A percentile compares a stretch with the other conserved stretches of the same genome.
Evolutionary conservation across 2,329 filamentous ascomycete species (phyloP).

Genomic region (Sporothrix schenckii): DNA sequence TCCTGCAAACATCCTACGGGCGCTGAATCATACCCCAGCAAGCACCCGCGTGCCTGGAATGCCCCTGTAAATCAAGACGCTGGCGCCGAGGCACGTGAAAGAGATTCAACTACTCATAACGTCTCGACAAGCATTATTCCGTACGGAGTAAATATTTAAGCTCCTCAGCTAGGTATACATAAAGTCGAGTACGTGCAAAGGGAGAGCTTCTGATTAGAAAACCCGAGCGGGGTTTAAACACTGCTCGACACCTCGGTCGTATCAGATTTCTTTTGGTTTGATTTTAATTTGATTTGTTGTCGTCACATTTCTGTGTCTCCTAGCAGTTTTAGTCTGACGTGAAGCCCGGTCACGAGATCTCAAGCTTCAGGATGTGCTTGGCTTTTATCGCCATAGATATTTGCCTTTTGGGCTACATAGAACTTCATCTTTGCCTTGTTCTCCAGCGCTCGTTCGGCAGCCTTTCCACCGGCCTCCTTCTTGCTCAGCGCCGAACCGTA

Average conservation of each 20-base stretch:
- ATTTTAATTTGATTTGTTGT: neutral
- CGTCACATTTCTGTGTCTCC: neutral
- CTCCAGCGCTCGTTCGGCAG: conserved; percentile 64
- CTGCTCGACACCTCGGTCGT: neutral
- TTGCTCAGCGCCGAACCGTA: conserved; percentile 67
- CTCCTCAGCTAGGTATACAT: too few species aligned
- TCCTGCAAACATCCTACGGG: neutral
- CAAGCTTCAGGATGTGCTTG: neutral
- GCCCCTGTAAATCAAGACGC: conserved; percentile 13
- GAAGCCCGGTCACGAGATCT: too few species aligned
- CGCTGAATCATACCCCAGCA: conserved; percentile 21
- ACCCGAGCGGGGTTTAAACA: neutral
- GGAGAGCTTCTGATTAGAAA: neutral
- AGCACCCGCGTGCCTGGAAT: conserved; percentile 9
- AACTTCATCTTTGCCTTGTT: conserved; percentile 66
- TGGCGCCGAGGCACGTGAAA: conserved; percentile 29
- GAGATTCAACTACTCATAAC: neutral
- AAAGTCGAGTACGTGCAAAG: neutral
- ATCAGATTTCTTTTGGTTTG: neutral
- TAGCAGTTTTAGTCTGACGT: neutral
- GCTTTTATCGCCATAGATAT: conserved; percentile 38
- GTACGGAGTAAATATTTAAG: too few species aligned
- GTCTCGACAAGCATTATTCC: neutral
- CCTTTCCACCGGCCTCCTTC: conserved; percentile 68
- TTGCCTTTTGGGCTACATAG: conserved; percentile 54